Base-by-base conservation (phyloP, 2,329 filamentous ascomycete genomes). In the Phialocephala sp. region DNA sequence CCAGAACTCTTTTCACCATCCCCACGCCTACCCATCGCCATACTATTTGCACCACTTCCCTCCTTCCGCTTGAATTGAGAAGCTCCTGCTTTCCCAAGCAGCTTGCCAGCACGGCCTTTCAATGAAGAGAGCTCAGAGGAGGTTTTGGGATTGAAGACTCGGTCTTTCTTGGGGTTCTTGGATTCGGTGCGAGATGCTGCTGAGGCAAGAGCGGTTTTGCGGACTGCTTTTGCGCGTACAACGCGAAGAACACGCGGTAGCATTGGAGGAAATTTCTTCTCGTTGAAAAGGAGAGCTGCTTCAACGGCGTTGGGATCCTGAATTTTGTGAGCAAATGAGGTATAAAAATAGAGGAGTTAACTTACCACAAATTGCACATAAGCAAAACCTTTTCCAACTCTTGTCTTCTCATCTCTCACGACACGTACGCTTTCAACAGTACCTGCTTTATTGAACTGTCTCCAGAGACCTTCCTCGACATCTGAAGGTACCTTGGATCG, bases 361-460 rank as follows among this genome's bases (percentile, higher is more conserved):
- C 39, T 59, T 63, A 89, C 87, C 75, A 90, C 87, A 79, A 99
- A 99, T 76, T 99, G 95, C 18, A 99, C 94, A 75, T 99, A 99
- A 68, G 96, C 96, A 76, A 99, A 93, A 4, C 95, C 95, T 77
- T 99, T 99, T 74, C 95, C 93, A 36, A 99, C 92, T 59, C 96
- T 88, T 8, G 96, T 99, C 71, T 91, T 90, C 68, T 91, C 84
- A 75, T 99, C 95, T 63, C 95, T 89, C 59, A 97, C 87, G 22
- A 99, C 93, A 39, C 95, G 91, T 41, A 99, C 96, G 75, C 90
- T 97, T 79, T 99, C 94, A 14, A 99, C 91, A 69, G 86, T 91
- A 71, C 94, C 94, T 67, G 85, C 89, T 76, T 91, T 87, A 66
- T 84, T 81, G 74, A 97, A 96, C 22, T 90, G 89, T 55, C 89